Evolutionary conservation across 2,329 filamentous ascomycete genomes (phyloP), one percentile per base, ranked within the genome.

Genomic region (Aspergillus pseudotamarii): DNA sequence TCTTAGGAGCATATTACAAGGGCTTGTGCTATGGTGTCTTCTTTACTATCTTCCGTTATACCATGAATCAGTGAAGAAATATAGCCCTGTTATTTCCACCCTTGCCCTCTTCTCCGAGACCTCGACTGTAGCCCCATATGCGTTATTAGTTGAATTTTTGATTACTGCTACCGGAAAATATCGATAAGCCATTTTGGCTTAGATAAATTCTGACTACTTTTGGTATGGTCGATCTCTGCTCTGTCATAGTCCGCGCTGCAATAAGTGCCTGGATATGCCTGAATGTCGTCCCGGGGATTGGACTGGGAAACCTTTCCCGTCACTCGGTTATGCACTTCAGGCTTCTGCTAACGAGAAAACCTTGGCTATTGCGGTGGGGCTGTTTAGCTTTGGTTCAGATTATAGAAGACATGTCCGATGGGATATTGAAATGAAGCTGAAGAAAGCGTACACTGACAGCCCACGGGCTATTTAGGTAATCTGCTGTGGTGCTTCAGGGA

Each of bases 221-320:
- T 8, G 23, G 12, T 6, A 14, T 9, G 6, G 45, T 5, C 5
- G 11, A 26, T 8, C 21, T 48, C 12, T 48, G 45, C 23, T 10
- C 28, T 14, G 6, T 28, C 21, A 48, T 28, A 26, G 23, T 48
- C 10, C 59, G 82, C 6, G 28, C 45, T 8, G 16, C 6, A 14
- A 26, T 23, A 14, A 11, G 79, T 0, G 76, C 78, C 23, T 89
- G 88, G 84, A 78, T 91, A 59, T 85, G 88, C 69, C 77, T 91
- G 51, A 88, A 86, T 69, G 72, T 90, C 6, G 68, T 87, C 21
- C 21, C 85, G 14, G 88, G 88, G 0, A 59, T 89, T 5, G 89
- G 89, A 16, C 83, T 86, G 3, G 90, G 89, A 2, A 82, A 90
- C 60, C 78, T 91, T 89, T 90, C 75, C 85, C 89, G 0, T 80